Evolutionary conservation across 148 eudicot genomes (phyloP), one percentile per base, ranked within the genome.

Genomic region (Arctostaphylos glauca): DNA sequence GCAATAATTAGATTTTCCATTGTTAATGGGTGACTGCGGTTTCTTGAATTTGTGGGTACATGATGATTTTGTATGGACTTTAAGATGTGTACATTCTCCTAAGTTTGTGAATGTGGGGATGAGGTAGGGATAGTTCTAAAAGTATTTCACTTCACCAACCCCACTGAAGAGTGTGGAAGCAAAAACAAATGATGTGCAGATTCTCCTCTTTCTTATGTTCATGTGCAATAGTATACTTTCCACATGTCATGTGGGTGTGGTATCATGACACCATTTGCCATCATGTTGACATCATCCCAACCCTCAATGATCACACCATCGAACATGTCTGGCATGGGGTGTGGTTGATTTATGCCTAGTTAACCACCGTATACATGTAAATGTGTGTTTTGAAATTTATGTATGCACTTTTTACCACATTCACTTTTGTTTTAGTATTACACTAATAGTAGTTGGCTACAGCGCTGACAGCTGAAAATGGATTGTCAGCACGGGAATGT

Each of bases 121-220:
- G 21, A 0, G 7, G 23, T 58, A 38, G 18, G 72, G 81, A 21
- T 31, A 0, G 38, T 0, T n/a, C 68, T 18, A 58, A 78, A 58
- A 59, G 81, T 43, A 46, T 31, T 7, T 15, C 46, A 16, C 44
- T 49, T 48, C 43, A 80, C 74, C 82, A 2, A 80, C 82, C 82
- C 75, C 82, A 64, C 46, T 80, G 74, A 80, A 50, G 14, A 21
- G 58, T 49, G 73, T 62, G 58, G 74, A 48, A 49, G 82, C 74
- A 80, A 13, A 44, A 23, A 50, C 81, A 64, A 64, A 48, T 66
- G 55, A 79, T 79, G 81, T 41, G 43, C 46, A 23, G 31, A 16
- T 72, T 50, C 76, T 49, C 31, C 1, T 41, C 23, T 4, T 12
- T 48, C 18, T 48, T n/a, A 5, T 49, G 5, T n/a, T 59, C n/a